phyloP scores from a whole-genome alignment of 768 basidiomycete species.

The Cubamyces lactineus region DNA sequence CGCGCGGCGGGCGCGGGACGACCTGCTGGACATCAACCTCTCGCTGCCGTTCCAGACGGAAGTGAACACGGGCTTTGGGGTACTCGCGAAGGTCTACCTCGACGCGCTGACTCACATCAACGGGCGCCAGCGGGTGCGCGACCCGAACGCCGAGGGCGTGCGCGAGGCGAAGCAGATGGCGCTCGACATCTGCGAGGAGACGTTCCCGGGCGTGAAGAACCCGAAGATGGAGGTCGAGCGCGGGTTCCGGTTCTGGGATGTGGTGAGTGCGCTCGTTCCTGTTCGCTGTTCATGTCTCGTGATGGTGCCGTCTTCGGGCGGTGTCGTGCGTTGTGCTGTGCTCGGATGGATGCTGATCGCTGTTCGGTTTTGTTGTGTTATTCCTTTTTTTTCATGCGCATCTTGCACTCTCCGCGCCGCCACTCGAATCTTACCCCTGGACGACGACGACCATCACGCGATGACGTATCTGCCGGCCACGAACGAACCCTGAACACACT shows the following conservation, averaged over 20 bases:
- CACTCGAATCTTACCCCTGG: too few species aligned
- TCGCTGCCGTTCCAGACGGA: constrained; percentile 95
- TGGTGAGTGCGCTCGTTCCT: constrained; percentile 59
- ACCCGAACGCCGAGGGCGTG: constrained; percentile 78
- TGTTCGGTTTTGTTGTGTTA: too few species aligned
- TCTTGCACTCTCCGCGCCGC: too few species aligned
- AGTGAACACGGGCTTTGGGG: constrained; percentile 97
- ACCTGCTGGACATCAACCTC: constrained; percentile 88
- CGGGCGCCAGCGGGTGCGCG: constrained; percentile 73
- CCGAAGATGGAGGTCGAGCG: constrained; percentile 91
- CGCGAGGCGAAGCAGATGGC: constrained; percentile 84
- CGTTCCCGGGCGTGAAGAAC: constrained; percentile 88
- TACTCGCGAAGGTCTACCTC: constrained; percentile 95
- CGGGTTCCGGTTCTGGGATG: constrained; percentile 98
- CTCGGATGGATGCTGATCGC: constrained; percentile 7
- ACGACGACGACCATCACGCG: too few species aligned
- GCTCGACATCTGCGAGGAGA: constrained; percentile 90
- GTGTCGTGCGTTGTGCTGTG: not conserved
- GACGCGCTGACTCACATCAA: constrained; percentile 91
- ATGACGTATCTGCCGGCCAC: too few species aligned
- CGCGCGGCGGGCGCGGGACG: constrained; percentile 84
- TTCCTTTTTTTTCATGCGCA: too few species aligned
- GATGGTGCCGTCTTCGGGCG: not conserved
- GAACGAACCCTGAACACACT: too few species aligned
- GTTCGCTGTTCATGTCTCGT: not conserved